Conservation (phyloP, 2,329 filamentous ascomycete species). For the Fusarium circinatum region DNA sequence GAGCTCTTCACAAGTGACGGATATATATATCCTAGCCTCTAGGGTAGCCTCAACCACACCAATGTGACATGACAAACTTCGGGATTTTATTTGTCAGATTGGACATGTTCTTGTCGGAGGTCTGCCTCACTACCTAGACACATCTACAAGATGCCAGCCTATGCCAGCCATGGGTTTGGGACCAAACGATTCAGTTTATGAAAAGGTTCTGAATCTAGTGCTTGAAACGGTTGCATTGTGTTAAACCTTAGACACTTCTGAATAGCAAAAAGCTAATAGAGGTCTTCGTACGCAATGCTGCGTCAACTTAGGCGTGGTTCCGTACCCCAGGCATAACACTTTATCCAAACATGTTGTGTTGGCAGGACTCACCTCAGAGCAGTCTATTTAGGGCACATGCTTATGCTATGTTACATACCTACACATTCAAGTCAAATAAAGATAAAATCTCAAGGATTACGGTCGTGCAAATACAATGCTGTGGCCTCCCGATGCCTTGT, state of each 20-base stretch:
- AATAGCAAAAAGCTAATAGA: background rate
- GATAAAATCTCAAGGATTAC: conserved; percentile 2
- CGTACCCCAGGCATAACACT: conserved; percentile 16
- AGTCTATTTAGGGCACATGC: conserved; percentile 1
- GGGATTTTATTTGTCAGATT: background rate
- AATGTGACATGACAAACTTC: background rate
- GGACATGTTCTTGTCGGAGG: background rate
- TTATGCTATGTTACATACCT: background rate
- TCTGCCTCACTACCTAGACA: background rate
- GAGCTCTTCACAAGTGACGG: background rate
- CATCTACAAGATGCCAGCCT: background rate
- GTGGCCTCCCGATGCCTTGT: conserved; percentile 31
- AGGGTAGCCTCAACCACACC: background rate
- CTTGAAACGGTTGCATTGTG: background rate
- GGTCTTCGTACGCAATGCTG: background rate
- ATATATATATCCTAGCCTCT: background rate
- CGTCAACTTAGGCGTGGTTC: conserved; percentile 18
- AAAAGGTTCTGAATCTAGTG: background rate
- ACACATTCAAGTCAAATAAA: background rate
- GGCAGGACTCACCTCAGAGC: background rate
- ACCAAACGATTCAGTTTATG: background rate
- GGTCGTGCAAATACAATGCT: conserved; percentile 21
- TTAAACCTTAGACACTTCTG: background rate
- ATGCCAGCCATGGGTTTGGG: background rate
- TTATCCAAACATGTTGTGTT: conserved; percentile 1